Percentiles rank a stretch among this genome's conserved stretches.
Evolutionary conservation across 148 eudicot genomes (phyloP).

Genomic region (Amaranthus palmeri): DNA sequence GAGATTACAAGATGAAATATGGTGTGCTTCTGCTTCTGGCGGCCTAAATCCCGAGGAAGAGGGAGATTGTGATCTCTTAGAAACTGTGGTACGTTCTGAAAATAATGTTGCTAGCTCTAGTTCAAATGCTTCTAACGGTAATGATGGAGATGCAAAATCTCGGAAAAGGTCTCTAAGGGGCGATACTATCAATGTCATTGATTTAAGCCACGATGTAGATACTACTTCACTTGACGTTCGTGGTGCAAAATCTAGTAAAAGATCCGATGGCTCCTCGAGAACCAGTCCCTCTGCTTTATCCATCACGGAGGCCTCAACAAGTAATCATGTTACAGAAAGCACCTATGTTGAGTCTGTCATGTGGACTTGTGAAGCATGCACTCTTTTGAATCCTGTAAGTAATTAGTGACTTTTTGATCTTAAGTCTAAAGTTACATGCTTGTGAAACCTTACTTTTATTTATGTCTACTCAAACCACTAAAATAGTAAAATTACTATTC

Average conservation of each 20-base stretch:
- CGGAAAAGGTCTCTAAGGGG: constrained; percentile 40
- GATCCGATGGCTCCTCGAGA: constrained; percentile 12
- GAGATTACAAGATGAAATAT: constrained; percentile 82
- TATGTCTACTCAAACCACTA: not conserved
- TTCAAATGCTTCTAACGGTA: constrained; percentile 13
- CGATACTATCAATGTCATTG: constrained; percentile 16
- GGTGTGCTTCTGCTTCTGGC: constrained; percentile 68
- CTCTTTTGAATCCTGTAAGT: constrained; percentile 83
- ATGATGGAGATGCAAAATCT: constrained; percentile 22
- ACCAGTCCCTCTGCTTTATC: constrained; percentile 23
- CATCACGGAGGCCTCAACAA: constrained; percentile 14
- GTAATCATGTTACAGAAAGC: not conserved
- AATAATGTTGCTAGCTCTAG: constrained; percentile 28
- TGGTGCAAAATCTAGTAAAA: constrained; percentile 16
- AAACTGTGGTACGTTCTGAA: constrained; percentile 11
- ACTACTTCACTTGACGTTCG: constrained; percentile 8
- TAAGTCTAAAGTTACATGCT: not conserved
- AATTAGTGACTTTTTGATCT: constrained; percentile 20
- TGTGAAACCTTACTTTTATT: not conserved
- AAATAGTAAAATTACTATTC: not conserved
- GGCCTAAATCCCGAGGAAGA: constrained; percentile 41
- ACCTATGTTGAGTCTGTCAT: constrained; percentile 18
- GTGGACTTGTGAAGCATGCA: constrained; percentile 85
- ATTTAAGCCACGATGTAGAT: constrained; percentile 16
- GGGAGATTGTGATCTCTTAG: constrained; percentile 22